Base-by-base conservation (phyloP, 2,329 filamentous ascomycete species). In the Fusarium poae region DNA sequence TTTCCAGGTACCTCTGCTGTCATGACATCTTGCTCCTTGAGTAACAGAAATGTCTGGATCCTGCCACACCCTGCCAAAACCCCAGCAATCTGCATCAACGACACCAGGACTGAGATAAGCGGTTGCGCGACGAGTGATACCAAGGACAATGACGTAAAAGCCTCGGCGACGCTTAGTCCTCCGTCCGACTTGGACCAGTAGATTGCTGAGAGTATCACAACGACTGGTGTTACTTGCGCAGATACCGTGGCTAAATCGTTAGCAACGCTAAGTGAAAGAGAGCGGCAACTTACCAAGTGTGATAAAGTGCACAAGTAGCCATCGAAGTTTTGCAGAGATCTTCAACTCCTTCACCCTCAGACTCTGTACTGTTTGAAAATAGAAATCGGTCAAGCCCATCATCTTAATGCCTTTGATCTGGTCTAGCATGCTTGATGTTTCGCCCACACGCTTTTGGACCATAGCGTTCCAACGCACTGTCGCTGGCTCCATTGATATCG, bases 391-490 rank as follows among this genome's bases (percentile, higher is more conserved):
- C 6, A 83, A 73, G 0, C 82, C 82, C 67, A 79, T 79, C 77
- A 84, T 82, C 48, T 83, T 83, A 56, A 84, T 73, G 3, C 78
- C 77, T 57, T 82, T 83, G 65, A 84, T 82, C 13, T 77, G 75
- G 5, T 70, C 72, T 2, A 84, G 74, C 72, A 81, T 80, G n/a
- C 72, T 75, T 9, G 80, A 77, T 0, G 80, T 82, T 29, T 78
- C 72, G 2, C 77, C 76, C 30, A 84, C 77, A 11, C 82, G 78
- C 43, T 74, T 73, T 62, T 84, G 77, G n/a, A 81, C 77, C 6
- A 79, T 79, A 30, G 72, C 65, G 3, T 79, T 77, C 82, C 82
- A 84, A 18, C 75, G 67, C 3, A 78, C 69, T 2, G 66, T 77
- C n/a, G 75, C 79, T 37, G 68, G 77, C n/a, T 74, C 79, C 66